Conservation (phyloP, 2,329 filamentous ascomycete genomes). For the Sporothrix mexicana region DNA sequence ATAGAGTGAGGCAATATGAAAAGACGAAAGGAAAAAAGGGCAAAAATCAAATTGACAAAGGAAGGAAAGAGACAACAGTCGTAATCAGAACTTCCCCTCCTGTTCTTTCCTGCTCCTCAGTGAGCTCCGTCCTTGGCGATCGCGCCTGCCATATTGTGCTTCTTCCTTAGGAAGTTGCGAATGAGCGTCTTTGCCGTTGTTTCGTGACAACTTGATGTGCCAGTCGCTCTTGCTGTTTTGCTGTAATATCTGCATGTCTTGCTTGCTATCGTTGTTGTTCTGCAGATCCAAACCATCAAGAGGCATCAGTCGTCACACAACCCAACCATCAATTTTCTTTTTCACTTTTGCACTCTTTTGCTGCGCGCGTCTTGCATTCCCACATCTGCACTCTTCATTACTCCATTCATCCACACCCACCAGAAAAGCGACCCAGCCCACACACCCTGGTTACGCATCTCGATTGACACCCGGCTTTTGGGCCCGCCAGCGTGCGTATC, state of each 20-base stretch:
- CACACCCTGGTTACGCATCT: constrained; percentile 24
- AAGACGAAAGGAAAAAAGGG: not conserved
- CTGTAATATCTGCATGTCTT: not conserved
- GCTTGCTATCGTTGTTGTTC: not conserved
- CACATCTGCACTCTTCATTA: constrained; percentile 17
- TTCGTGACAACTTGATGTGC: not conserved
- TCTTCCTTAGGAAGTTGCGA: constrained; percentile 17
- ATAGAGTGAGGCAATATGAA: not conserved
- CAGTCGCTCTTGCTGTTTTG: not conserved
- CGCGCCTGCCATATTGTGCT: constrained; percentile 29
- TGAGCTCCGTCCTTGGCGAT: constrained; percentile 24
- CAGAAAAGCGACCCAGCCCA: constrained; percentile 14
- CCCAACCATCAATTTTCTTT: not conserved
- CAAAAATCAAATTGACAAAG: not conserved
- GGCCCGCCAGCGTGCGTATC: constrained; percentile 25
- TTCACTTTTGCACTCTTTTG: constrained; percentile 1
- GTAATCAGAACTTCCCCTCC: not conserved
- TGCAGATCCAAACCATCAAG: constrained; percentile 20
- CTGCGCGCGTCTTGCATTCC: not conserved
- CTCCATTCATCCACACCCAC: constrained; percentile 22
- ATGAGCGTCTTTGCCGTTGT: not conserved
- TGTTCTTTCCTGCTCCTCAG: not conserved
- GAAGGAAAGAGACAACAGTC: not conserved
- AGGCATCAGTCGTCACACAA: not conserved
- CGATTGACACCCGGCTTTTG: constrained; percentile 21